Percentiles rank a stretch among this genome's conserved stretches.
phyloP scores from a whole-genome alignment of 805 yeast species.

The Ogataea corticis region DNA sequence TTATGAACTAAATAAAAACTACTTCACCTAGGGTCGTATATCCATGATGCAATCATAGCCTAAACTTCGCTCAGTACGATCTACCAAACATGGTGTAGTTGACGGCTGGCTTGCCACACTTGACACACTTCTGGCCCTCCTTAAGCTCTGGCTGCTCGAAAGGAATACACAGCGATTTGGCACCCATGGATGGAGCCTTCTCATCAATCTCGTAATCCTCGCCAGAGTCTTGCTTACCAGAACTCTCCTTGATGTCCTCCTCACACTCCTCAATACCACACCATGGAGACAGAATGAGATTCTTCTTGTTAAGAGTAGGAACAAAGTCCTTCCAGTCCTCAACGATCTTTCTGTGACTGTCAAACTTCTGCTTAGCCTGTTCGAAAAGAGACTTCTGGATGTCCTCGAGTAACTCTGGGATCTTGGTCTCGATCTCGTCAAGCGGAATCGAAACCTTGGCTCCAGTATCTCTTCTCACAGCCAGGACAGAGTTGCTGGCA shows the following conservation, averaged over 20 bases:
- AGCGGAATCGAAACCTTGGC: constrained; percentile 69
- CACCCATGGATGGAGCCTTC: constrained; percentile 99
- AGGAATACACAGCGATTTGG: constrained; percentile 96
- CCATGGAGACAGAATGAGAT: constrained; percentile 94
- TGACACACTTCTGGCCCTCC: constrained; percentile 81
- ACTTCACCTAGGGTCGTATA: too few species aligned
- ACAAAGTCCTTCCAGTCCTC: constrained; percentile 90
- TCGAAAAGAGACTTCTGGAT: constrained; percentile 75
- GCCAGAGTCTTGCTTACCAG: constrained; percentile 76
- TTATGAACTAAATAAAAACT: too few species aligned
- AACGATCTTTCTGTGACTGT: constrained; percentile 78
- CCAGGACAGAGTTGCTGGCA: constrained; percentile 73
- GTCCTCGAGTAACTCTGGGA: constrained; percentile 77
- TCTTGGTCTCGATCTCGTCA: constrained; percentile 58
- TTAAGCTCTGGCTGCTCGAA: constrained; percentile 84
- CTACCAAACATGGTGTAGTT: constrained; percentile 96
- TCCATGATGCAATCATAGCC: not conserved
- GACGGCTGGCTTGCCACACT: constrained; percentile 73
- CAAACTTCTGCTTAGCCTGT: constrained; percentile 81
- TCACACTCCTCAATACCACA: constrained; percentile 95
- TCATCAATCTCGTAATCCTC: constrained; percentile 91
- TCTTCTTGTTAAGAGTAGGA: constrained; percentile 87
- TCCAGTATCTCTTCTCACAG: constrained; percentile 91
- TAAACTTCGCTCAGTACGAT: constrained; percentile 59
- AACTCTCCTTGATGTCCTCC: constrained; percentile 91